A percentile compares a stretch with the other conserved stretches of the same genome.
phyloP scores from a whole-genome alignment of 208 protist genomes.

The Leishmania mexicana region DNA sequence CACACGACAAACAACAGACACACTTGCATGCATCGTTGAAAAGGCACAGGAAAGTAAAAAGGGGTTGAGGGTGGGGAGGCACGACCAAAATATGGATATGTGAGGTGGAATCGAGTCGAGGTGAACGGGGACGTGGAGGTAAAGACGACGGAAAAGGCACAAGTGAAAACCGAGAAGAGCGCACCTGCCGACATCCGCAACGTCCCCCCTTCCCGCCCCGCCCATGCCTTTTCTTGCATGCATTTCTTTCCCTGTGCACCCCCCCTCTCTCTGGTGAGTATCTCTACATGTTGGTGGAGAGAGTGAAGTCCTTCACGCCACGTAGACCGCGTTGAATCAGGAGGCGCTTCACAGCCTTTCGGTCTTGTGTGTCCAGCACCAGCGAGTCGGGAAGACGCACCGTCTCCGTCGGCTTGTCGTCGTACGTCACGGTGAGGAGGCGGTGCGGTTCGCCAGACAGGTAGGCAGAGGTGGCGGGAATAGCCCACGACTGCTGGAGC shows the following conservation, averaged over 20 bases:
- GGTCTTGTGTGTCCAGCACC: slow-evolving; percentile 51
- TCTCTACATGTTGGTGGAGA: slow-evolving; percentile 14
- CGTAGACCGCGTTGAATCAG: slow-evolving; percentile 68
- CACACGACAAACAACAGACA: not conserved
- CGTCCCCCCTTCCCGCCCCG: not conserved
- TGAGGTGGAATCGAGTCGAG: not conserved
- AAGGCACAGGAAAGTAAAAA: not conserved
- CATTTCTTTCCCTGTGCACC: not conserved
- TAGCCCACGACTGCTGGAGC: slow-evolving; percentile 71
- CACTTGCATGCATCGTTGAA: not conserved
- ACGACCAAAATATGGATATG: not conserved
- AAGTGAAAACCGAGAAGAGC: not conserved
- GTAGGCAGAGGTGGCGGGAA: slow-evolving; percentile 73
- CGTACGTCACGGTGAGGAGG: slow-evolving; percentile 62
- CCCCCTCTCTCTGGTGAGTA: not conserved
- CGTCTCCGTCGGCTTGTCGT: slow-evolving; percentile 58
- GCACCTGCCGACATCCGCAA: not conserved
- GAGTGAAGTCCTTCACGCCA: slow-evolving; percentile 55
- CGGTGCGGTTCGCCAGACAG: slow-evolving; percentile 47
- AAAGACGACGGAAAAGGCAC: not conserved
- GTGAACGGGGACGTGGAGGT: not conserved
- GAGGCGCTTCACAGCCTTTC: slow-evolving; percentile 50
- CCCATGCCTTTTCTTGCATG: not conserved
- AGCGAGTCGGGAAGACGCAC: slow-evolving; percentile 74
- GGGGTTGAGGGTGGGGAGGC: not conserved